Evolutionary conservation across 2,329 filamentous ascomycete species (phyloP).

Genomic region (Shiraia bambusicola): DNA sequence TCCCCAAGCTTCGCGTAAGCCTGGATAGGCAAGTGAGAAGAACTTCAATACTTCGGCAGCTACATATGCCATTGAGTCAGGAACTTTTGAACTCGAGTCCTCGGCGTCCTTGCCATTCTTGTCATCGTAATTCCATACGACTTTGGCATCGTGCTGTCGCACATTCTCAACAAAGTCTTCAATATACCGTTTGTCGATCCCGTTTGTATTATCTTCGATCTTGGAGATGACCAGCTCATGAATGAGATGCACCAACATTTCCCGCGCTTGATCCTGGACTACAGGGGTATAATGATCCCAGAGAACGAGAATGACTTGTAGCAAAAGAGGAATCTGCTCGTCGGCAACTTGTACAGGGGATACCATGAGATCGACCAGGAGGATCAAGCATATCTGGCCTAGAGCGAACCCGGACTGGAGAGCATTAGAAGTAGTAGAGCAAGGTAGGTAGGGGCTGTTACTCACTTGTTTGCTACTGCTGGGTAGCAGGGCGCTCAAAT

Average conservation of each 20-base stretch:
- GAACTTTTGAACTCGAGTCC: slow-evolving; percentile 77
- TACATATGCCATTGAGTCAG: slow-evolving; percentile 81
- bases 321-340: slow-evolving; percentile 78
- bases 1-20: slow-evolving; percentile 88
- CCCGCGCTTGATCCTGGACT: slow-evolving; percentile 92
- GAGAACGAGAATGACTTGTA: slow-evolving; percentile 89
- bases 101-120: slow-evolving; percentile 72
- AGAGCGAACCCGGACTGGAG: slow-evolving; percentile 76
- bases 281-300: slow-evolving; percentile 97
- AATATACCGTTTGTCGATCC: slow-evolving; percentile 70
- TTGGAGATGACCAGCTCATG: slow-evolving; percentile 88
- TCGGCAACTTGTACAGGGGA: slow-evolving; percentile 78
- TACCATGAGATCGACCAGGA: slow-evolving; percentile 95
- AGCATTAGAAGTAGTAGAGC: slow-evolving; percentile 17
- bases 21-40: slow-evolving; percentile 80
- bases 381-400: slow-evolving; percentile 87
- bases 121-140: slow-evolving; percentile 94
- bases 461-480: slow-evolving; percentile 36
- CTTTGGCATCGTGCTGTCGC: slow-evolving; percentile 76
- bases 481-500: slow-evolving; percentile 30
- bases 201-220: slow-evolving; percentile 67
- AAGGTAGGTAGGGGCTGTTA: not conserved
- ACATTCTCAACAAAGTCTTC: slow-evolving; percentile 88
- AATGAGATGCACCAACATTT: slow-evolving; percentile 97
- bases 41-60: slow-evolving; percentile 80